Evolutionary conservation across 1,284 basidiomycete species (phyloP).

Genomic region (Microbotryum lychnidis-dioicae): DNA sequence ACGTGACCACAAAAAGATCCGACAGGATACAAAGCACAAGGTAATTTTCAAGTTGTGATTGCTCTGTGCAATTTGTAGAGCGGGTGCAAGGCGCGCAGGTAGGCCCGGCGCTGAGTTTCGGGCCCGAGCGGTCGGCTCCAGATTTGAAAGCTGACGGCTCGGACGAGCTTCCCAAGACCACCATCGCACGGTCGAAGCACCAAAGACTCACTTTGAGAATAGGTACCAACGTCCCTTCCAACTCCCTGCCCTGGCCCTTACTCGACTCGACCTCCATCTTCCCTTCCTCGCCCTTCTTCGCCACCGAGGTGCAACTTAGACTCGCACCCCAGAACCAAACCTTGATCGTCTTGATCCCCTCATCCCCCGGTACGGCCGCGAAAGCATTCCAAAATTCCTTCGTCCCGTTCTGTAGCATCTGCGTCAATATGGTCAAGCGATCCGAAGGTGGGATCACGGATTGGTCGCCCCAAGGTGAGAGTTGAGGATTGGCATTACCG

Average conservation of each 20-base stretch:
- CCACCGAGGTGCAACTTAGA: background rate
- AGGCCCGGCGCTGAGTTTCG: slow-evolving; percentile 9
- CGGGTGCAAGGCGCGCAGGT: slow-evolving; percentile 9
- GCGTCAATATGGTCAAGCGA: slow-evolving; percentile 5
- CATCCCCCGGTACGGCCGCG: background rate
- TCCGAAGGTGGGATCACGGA: slow-evolving; percentile 20
- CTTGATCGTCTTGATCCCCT: background rate
- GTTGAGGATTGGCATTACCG: no score
- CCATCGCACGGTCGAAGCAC: background rate
- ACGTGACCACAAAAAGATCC: no score
- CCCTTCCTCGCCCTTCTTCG: background rate
- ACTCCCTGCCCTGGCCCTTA: background rate
- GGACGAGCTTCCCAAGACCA: background rate
- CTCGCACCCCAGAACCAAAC: background rate
- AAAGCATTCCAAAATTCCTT: slow-evolving; percentile 18
- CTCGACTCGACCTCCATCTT: slow-evolving; percentile 1
- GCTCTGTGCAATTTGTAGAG: background rate
- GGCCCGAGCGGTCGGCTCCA: slow-evolving; percentile 3
- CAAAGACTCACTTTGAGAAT: slow-evolving; percentile 3
- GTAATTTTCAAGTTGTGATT: background rate
- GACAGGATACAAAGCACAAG: no score
- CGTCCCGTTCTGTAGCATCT: background rate
- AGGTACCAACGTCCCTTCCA: background rate
- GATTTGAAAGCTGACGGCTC: background rate
- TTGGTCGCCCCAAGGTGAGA: background rate